Evolutionary conservation across 345 rosid species (phyloP).

Genomic region (Xanthoceras sorbifolium): DNA sequence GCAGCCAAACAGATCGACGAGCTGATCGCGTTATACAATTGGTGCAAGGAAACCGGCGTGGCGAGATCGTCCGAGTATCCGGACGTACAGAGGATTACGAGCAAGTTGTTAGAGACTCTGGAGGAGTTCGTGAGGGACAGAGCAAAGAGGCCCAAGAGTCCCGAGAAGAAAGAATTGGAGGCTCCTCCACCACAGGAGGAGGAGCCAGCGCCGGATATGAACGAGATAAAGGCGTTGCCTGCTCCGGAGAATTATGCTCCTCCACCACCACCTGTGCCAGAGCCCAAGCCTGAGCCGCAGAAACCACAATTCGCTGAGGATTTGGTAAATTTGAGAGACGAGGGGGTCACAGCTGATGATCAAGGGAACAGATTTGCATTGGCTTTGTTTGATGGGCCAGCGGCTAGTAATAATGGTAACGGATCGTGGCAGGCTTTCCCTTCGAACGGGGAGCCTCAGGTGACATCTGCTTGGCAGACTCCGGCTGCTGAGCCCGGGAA

Average conservation of each 20-base stretch:
- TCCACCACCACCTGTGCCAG: slow-evolving; percentile 45
- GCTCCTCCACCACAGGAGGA: slow-evolving; percentile 42
- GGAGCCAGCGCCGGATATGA: slow-evolving; percentile 58
- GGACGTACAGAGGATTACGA: slow-evolving; percentile 85
- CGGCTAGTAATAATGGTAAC: slow-evolving; percentile 42
- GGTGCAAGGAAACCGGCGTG: slow-evolving; percentile 81
- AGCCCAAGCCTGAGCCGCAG: slow-evolving; percentile 40
- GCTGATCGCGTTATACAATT: slow-evolving; percentile 64
- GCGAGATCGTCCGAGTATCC: slow-evolving; percentile 92
- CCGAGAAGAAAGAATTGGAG: slow-evolving; percentile 59
- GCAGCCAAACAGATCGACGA: slow-evolving; percentile 84
- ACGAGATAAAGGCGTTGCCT: slow-evolving; percentile 82
- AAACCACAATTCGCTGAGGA: slow-evolving; percentile 56
- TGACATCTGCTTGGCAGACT: slow-evolving; percentile 85
- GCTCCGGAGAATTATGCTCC: slow-evolving; percentile 63
- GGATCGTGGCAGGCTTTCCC: slow-evolving; percentile 91
- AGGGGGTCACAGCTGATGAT: slow-evolving; percentile 58
- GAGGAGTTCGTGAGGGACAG: slow-evolving; percentile 87
- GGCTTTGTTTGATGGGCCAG: slow-evolving; percentile 74
- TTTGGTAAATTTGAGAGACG: slow-evolving; percentile 84
- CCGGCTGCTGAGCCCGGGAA: slow-evolving; percentile 74
- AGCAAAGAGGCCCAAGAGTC: slow-evolving; percentile 72
- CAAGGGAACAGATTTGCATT: slow-evolving; percentile 79
- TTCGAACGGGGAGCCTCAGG: slow-evolving; percentile 51
- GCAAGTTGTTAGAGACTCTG: slow-evolving; percentile 73